Percentiles rank a stretch among this genome's conserved stretches.
These are phyloP conservation scores for Neurospora sp. DNA, from an alignment of 2,329 filamentous ascomycete species.

Conservation along the genomic window DNA sequence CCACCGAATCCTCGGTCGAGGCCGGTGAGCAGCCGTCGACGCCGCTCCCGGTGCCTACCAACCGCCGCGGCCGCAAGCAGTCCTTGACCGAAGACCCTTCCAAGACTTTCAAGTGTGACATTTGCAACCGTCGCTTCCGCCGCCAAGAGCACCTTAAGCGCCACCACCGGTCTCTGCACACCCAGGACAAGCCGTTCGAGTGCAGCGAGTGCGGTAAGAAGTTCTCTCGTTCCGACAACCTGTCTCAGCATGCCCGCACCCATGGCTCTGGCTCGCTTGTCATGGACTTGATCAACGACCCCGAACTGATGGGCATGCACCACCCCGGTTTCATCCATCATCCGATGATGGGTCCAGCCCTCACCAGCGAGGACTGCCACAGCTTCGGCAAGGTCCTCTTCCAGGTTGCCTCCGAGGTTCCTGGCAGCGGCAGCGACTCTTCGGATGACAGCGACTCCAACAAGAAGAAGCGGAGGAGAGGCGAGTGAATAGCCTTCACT, in stretches of 20 bases:
- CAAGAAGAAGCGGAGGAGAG: constrained; percentile 72
- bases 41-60: constrained; percentile 50
- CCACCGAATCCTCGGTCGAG: constrained; percentile 26
- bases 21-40: constrained; percentile 27
- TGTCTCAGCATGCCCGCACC: constrained; percentile 90
- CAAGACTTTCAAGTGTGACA: constrained; percentile 94
- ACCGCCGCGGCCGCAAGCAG: constrained; percentile 95
- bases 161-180: constrained; percentile 96
- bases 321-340: constrained; percentile 26
- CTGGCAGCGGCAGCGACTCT: constrained; percentile 53
- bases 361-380: constrained; percentile 49
- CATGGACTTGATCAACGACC: constrained; percentile 76
- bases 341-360: constrained; percentile 31
- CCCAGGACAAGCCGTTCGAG: constrained; percentile 96
- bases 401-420: constrained; percentile 65
- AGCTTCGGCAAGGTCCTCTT: constrained; percentile 70
- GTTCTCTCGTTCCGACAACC: constrained; percentile 95
- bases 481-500: constrained; percentile 31
- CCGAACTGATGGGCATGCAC: constrained; percentile 34
- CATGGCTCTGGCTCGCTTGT: constrained; percentile 85
- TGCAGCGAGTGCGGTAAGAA: constrained; percentile 98
- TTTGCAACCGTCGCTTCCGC: constrained; percentile 95
- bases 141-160: constrained; percentile 98
- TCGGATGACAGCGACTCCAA: constrained; percentile 45
- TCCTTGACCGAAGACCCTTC: constrained; percentile 94